These are phyloP conservation scores for Saturnispora bothae DNA, from an alignment of 805 yeast species.

Conservation along the genomic window DNA sequence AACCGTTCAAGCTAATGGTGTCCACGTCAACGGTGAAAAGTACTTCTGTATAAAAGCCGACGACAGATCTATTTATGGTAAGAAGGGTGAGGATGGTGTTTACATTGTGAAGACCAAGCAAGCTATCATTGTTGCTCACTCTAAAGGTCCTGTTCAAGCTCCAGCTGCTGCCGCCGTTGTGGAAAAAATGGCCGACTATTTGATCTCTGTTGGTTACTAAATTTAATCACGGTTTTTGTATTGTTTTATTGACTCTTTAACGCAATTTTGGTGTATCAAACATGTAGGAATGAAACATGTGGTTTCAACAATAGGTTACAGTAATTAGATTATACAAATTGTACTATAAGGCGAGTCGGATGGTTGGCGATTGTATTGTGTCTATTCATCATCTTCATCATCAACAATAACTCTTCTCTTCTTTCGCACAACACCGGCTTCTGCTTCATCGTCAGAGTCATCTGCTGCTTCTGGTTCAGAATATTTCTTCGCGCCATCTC, in stretches of 20 bases:
- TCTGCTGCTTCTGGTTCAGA: constrained; percentile 33
- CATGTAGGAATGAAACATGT: no score
- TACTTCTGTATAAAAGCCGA: constrained; percentile 85
- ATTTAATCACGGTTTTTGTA: no score
- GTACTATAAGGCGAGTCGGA: no score
- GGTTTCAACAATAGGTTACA: no score
- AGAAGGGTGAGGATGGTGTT: constrained; percentile 79
- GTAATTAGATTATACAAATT: no score
- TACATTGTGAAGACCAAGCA: constrained; percentile 89
- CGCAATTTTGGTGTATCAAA: no score
- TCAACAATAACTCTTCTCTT: constrained; percentile 37
- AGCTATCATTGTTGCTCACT: constrained; percentile 88
- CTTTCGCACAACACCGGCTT: constrained; percentile 37
- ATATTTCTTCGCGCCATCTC: constrained; percentile 45
- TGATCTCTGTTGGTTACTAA: constrained; percentile 78
- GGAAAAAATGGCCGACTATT: constrained; percentile 91
- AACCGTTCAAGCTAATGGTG: constrained; percentile 72
- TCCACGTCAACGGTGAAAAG: constrained; percentile 76
- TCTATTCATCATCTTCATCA: constrained; percentile 29
- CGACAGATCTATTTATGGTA: constrained; percentile 88
- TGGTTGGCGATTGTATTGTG: not conserved
- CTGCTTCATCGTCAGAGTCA: constrained; percentile 40
- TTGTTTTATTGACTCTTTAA: no score
- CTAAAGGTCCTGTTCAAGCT: constrained; percentile 81
- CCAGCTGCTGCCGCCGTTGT: constrained; percentile 94